Base-by-base conservation (phyloP, 2,329 filamentous ascomycete species). In the Alternaria tenuissima region DNA sequence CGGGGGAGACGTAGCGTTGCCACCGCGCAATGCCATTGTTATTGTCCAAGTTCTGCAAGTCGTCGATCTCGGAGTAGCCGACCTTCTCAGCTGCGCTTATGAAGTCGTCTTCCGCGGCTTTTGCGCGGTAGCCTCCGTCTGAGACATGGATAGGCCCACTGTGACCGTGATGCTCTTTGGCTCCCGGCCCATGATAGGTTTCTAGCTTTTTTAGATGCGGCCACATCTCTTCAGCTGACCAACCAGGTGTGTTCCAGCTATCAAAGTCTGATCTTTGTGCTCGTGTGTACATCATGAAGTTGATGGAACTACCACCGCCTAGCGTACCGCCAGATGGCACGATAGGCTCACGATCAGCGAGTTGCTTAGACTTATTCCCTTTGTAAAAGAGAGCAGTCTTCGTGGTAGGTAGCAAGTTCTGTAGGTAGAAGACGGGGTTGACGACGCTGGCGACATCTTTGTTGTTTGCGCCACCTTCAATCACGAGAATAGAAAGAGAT, bases 171-270 rank as follows among this genome's bases (percentile, higher is more conserved):
- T 78, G 62, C 6, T 77, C 76, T 48, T 79, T 71, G 6, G 80
- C 70, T 53, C 80, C 83, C 28, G 77, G 69, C 5, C 83, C 81
- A 63, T 86, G 82, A 56, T 85, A 88, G 0, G 85, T 88, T 72
- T 89, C 87, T 11, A 87, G 73, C 79, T 87, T 88, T 54, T 83
- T 86, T 60, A 86, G 71, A 59, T 84, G 82, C 0, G 85, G 84
- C 12, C 84, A 65, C 73, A 88, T 78, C 6, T 86, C 85, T 9
- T 85, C 78, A 5, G 81, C 77, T 16, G 74, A 72, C 85, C 85
- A 87, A 0, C 85, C 85, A 16, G 79, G 76, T 0, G 80, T 81
- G 7, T 84, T 80, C 84, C 85, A 87, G 7, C 80, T 79, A 64
- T 87, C 83, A 54, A 81, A 85, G 67, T 85, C 83, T 6, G 75